Evolutionary conservation across 2,329 filamentous ascomycete genomes (phyloP), one percentile per base, ranked within the genome.

Genomic region (Colletotrichum limetticola): DNA sequence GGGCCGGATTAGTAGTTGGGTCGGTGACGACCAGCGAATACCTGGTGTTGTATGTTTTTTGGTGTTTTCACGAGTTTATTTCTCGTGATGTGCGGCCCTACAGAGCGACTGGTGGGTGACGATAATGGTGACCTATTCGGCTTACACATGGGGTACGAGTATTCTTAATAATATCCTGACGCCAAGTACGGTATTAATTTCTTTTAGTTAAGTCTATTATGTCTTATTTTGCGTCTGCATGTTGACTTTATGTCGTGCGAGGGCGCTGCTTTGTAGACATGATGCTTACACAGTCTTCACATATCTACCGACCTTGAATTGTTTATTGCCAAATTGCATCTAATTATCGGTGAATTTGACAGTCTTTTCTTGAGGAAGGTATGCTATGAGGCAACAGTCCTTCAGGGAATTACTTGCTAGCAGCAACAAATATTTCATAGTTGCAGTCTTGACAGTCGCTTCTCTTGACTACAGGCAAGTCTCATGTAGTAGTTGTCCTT

Each of bases 11-110:
- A 63, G 65, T 60, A 61, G 65, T 68, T 53, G 65, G 65, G 65
- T 68, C 65, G 65, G 65, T 68, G 65, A 68, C 66, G 66, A 68
- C 66, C 66, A 55, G 66, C 58, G 66, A 68, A 68, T 65, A 52
- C 67, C 67, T 58, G 59, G 59, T 69, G 59, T 65, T 69, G 59
- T 63, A 68, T 68, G 66, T 68, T 52, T 68, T 63, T 63, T 63
- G 49, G 46, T 7, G 42, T 35, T 70, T 16, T 9, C 5, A 6
- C 6, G 14, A 32, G 42, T 66, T 53, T 37, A 26, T 37, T 35
- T 59, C 53, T 59, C 32, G 57, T 26, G 66, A 37, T 19, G 46
- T 37, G 35, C 12, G n/a, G 26, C 53, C 22, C 12, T 11, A 6
- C 16, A 7, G 26, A n/a, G 14, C 28, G 19, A 28, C 30, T 30